phyloP scores from a whole-genome alignment of 345 rosid species.

The Eucalyptus albens region DNA sequence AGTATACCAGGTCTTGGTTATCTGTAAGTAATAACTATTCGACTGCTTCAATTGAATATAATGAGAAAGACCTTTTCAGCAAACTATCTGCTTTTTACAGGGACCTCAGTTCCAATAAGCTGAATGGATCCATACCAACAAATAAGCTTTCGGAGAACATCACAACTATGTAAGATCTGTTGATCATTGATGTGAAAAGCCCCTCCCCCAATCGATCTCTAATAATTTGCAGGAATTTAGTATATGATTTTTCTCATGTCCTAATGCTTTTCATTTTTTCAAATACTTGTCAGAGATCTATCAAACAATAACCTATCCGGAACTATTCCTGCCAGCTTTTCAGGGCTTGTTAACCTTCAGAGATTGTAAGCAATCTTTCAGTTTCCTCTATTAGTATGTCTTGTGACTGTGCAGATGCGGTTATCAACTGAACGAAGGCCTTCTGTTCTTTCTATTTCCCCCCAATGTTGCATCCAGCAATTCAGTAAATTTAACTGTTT shows the following conservation, averaged over 20 bases:
- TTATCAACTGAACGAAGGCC: not conserved
- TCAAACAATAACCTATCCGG: conserved; percentile 68
- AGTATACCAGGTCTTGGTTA: conserved; percentile 62
- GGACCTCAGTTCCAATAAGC: conserved; percentile 74
- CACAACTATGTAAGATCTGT: conserved; percentile 72
- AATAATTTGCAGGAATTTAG: not conserved
- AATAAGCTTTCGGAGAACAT: conserved; percentile 50
- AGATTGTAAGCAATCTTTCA: conserved; percentile 37
- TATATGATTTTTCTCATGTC: not conserved
- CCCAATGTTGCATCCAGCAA: too few species aligned
- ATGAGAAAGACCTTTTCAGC: not conserved
- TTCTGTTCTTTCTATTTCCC: not conserved
- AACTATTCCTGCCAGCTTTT: conserved; percentile 53
- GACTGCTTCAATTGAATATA: not conserved
- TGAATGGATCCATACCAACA: conserved; percentile 64
- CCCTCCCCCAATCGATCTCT: not conserved
- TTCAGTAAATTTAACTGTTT: not conserved
- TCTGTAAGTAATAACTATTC: conserved; percentile 40
- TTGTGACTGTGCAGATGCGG: not conserved
- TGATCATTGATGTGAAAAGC: not conserved
- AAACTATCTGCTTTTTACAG: conserved; percentile 15
- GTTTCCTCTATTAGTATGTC: not conserved
- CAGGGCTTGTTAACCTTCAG: conserved; percentile 61
- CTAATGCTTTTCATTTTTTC: not conserved
- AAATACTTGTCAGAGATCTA: conserved; percentile 45